Evolutionary conservation across 2,329 filamentous ascomycete species (phyloP).

Genomic region (Clathrospora elynae): DNA sequence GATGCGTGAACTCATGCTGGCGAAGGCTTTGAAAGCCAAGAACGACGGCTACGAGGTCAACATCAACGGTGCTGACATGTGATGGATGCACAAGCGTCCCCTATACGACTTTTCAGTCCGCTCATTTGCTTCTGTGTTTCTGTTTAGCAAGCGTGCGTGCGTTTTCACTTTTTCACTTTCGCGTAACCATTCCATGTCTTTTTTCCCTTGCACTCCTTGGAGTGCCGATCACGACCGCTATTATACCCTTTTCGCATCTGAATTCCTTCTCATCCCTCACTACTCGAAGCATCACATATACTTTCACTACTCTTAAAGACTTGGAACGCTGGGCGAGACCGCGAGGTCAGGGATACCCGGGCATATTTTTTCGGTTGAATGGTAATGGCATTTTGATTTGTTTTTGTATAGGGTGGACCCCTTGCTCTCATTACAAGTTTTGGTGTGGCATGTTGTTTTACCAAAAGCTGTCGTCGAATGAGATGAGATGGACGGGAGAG

Average conservation of each 20-base stretch:
- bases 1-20: slow-evolving; percentile 93
- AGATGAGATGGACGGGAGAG: slow-evolving; percentile 2
- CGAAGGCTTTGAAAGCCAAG: slow-evolving; percentile 84
- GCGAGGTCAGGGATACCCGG: slow-evolving; percentile 26
- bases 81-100: slow-evolving; percentile 2
- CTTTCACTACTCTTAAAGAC: slow-evolving; percentile 25
- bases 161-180: slow-evolving; percentile 11
- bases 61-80: slow-evolving; percentile 66
- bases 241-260: slow-evolving; percentile 36
- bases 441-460: slow-evolving; percentile 7
- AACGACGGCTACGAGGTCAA: slow-evolving; percentile 80
- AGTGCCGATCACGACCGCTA: slow-evolving; percentile 28
- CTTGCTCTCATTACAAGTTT: slow-evolving; percentile 10
- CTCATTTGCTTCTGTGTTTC: slow-evolving; percentile 6
- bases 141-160: slow-evolving; percentile 27
- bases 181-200: slow-evolving; percentile 13
- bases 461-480: slow-evolving; percentile 13
- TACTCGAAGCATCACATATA: slow-evolving; percentile 4
- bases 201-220: slow-evolving; percentile 12
- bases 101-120: neutral
- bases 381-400: slow-evolving; percentile 10
- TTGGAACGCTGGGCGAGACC: slow-evolving; percentile 23
- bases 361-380: slow-evolving; percentile 11
- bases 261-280: slow-evolving; percentile 14
- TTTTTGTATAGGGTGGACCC: slow-evolving; percentile 4